Conservation (phyloP, 768 basidiomycete genomes). For the Clavulina sp. region DNA sequence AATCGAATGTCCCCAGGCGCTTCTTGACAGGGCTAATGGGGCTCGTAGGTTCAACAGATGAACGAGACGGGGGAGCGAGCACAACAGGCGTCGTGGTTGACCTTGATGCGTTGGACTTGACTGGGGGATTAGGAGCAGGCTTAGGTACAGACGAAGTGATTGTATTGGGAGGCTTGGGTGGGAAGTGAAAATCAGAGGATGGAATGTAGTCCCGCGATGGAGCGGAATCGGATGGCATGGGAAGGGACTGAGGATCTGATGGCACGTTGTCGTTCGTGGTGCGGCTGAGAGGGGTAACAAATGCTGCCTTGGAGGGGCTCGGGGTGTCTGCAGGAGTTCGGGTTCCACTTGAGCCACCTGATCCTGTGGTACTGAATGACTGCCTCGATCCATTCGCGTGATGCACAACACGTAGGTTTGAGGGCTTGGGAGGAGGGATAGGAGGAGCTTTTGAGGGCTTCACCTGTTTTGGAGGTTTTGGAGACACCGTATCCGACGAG, state of each 20-base stretch:
- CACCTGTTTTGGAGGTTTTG: too few relatives aligned
- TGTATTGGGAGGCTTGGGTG: not conserved
- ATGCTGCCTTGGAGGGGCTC: not conserved
- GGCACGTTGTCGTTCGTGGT: too few relatives aligned
- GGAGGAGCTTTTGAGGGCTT: not conserved
- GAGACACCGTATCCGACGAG: too few relatives aligned
- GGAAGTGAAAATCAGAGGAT: too few relatives aligned
- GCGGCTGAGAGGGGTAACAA: not conserved
- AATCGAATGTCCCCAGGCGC: not conserved
- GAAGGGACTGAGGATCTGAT: not conserved
- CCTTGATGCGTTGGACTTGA: too few relatives aligned
- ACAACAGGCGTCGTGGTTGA: too few relatives aligned
- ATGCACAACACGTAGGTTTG: not conserved
- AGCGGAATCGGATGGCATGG: too few relatives aligned
- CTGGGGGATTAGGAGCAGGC: not conserved
- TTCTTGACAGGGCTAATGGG: too few relatives aligned
- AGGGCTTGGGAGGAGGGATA: not conserved
- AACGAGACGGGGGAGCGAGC: too few relatives aligned
- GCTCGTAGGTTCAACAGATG: too few relatives aligned
- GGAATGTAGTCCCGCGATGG: too few relatives aligned
- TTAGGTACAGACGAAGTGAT: not conserved
- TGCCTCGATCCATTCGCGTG: not conserved
- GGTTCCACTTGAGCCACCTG: not conserved
- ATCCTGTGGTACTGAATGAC: not conserved
- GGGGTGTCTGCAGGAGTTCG: not conserved